phyloP scores from a whole-genome alignment of 1,139 yeast species.

The Geotrichum aggregatum region DNA sequence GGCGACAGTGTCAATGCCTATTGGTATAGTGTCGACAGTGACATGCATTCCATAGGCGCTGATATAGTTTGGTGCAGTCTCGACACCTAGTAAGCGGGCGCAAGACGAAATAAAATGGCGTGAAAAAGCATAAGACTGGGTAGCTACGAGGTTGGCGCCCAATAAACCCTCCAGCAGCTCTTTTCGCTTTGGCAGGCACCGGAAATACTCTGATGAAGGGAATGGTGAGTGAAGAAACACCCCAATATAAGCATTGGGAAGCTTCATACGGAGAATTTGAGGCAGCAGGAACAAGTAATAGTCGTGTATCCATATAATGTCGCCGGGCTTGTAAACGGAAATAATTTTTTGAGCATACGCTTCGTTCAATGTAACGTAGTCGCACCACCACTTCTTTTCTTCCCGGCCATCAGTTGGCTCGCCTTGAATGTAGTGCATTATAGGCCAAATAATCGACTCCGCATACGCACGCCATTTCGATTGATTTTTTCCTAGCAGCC shows the following conservation, averaged over 20 bases:
- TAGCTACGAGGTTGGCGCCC: conserved; percentile 81
- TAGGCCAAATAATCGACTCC: conserved; percentile 89
- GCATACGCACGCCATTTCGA: conserved; percentile 83
- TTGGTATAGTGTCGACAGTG: conserved; percentile 70
- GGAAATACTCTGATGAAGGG: conserved; percentile 92
- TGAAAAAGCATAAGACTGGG: conserved; percentile 81
- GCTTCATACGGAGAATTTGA: conserved; percentile 74
- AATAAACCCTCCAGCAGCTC: conserved; percentile 84
- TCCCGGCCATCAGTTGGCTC: conserved; percentile 62
- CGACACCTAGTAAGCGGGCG: conserved; percentile 35
- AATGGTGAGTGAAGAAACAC: conserved; percentile 63
- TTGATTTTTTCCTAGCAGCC: conserved; percentile 66
- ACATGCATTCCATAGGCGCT: conserved; percentile 74
- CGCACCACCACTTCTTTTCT: conserved; percentile 83
- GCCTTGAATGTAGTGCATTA: conserved; percentile 84
- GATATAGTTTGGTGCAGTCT: conserved; percentile 51
- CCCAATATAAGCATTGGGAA: conserved; percentile 78
- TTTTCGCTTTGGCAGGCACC: conserved; percentile 78
- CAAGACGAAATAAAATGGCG: conserved; percentile 92
- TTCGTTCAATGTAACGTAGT: conserved; percentile 84
- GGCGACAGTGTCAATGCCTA: conserved; percentile 73
- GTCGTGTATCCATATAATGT: conserved; percentile 92
- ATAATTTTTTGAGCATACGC: conserved; percentile 78
- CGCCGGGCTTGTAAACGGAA: conserved; percentile 78
- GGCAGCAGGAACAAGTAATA: conserved; percentile 82